Evolutionary conservation across 495 filamentous ascomycete genomes (phyloP).

Genomic region (Penicillium dipodomyicola): DNA sequence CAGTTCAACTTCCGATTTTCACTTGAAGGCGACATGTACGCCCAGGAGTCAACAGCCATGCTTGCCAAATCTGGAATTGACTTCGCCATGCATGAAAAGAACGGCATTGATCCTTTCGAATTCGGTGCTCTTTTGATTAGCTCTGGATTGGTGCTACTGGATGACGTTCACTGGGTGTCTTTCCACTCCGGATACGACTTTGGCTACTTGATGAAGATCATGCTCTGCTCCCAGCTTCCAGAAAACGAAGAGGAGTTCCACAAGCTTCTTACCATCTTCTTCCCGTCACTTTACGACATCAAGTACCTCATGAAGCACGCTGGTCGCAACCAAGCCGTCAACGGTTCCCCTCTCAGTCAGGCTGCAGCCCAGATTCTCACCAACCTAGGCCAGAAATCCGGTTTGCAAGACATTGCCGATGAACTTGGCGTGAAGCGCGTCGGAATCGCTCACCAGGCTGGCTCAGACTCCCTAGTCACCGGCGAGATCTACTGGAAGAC

Average conservation of each 20-base stretch:
- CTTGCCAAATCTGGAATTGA: constrained; percentile 84
- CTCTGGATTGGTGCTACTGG: constrained; percentile 84
- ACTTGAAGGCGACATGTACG: constrained; percentile 92
- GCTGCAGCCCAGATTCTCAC: constrained; percentile 65
- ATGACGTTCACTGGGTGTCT: constrained; percentile 90
- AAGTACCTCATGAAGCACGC: constrained; percentile 95
- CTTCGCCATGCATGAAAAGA: constrained; percentile 72
- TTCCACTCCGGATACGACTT: constrained; percentile 99
- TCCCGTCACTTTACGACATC: constrained; percentile 90
- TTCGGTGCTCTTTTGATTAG: constrained; percentile 88
- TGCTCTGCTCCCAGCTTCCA: constrained; percentile 74
- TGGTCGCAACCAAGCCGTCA: constrained; percentile 61
- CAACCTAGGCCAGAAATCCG: constrained; percentile 79
- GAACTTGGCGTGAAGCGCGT: constrained; percentile 83
- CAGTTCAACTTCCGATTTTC: constrained; percentile 99
- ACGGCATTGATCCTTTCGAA: constrained; percentile 86
- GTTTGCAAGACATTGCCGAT: constrained; percentile 90
- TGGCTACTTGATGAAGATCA: constrained; percentile 91
- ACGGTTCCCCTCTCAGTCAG: constrained; percentile 57
- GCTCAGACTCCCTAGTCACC: constrained; percentile 86
- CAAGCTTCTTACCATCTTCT: constrained; percentile 79
- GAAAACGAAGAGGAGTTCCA: constrained; percentile 86
- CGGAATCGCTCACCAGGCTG: constrained; percentile 84
- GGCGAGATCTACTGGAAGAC: constrained; percentile 91
- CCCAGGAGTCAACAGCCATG: constrained; percentile 85